These are phyloP conservation scores for Fusarium sp. DNA, from an alignment of 2,329 filamentous ascomycete genomes.

Conservation along the genomic window DNA sequence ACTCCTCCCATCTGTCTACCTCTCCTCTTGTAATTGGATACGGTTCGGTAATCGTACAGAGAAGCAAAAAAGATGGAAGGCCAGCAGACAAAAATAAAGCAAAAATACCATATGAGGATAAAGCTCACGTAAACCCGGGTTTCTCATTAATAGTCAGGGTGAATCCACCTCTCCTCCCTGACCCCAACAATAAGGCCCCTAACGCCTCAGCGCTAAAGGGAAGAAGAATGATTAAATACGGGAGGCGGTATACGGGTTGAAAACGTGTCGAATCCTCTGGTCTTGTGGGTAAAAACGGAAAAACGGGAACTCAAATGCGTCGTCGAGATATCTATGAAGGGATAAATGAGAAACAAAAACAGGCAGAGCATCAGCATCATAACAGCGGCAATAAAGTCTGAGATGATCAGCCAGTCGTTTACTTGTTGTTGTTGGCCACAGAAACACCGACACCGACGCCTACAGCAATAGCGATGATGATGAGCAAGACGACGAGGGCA, in stretches of 20 bases:
- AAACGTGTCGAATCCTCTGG: slow-evolving; percentile 27
- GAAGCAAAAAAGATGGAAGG: slow-evolving; percentile 26
- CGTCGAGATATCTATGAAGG: slow-evolving; percentile 39
- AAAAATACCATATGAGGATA: slow-evolving; percentile 16
- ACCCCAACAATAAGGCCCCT: slow-evolving; percentile 23
- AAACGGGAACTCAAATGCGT: slow-evolving; percentile 16
- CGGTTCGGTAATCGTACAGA: slow-evolving; percentile 36
- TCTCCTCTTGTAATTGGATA: slow-evolving; percentile 10
- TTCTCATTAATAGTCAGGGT: slow-evolving; percentile 16
- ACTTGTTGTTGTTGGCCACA: slow-evolving; percentile 46
- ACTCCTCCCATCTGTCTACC: slow-evolving; percentile 4
- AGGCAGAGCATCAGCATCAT: slow-evolving; percentile 23
- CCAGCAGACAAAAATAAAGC: slow-evolving; percentile 16
- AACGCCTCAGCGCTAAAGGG: slow-evolving; percentile 27
- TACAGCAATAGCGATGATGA: slow-evolving; percentile 65
- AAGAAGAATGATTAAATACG: slow-evolving; percentile 42
- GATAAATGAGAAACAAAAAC: slow-evolving; percentile 26
- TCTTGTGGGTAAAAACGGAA: slow-evolving; percentile 4
- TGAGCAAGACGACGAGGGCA: slow-evolving; percentile 68
- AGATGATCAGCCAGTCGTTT: neutral
- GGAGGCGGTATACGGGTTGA: slow-evolving; percentile 25
- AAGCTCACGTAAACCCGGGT: slow-evolving; percentile 24
- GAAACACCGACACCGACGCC: slow-evolving; percentile 65
- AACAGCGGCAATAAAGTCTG: slow-evolving; percentile 2
- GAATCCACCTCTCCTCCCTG: slow-evolving; percentile 5